Evolutionary conservation across 2,329 filamentous ascomycete species (phyloP), one percentile per base, ranked within the genome.

Genomic region (Beauveria caledonica): DNA sequence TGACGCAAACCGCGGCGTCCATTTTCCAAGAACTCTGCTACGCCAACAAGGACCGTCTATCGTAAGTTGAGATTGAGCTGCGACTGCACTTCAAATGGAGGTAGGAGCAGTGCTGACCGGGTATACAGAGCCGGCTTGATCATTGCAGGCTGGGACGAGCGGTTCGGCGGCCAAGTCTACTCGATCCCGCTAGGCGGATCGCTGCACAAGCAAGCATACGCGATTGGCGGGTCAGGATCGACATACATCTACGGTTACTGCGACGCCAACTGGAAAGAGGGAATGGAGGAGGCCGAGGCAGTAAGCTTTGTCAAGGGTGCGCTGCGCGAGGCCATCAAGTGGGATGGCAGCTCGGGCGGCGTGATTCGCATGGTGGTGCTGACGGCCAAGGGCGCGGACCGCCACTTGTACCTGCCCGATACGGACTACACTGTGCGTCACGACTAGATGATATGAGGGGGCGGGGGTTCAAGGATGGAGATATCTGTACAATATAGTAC

Each of bases 221-320:
- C 94, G 48, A 99, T 99, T 70, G 92, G 92, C 67, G 94, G 94
- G 50, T 97, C 93, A 21, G 94, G 94, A 46, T 97, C 93, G 68
- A 97, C 94, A 63, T 99, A 99, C 80, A 99, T 99, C 76, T 99
- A 97, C 80, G 94, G 94, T 68, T 97, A 96, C 82, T 97, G 92
- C 73, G 93, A 99, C 73, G 87, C 91, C 61, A 86, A 99, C 81
- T 99, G 94, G 94, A 86, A 82, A 74, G 94, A 97, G 77, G 86
- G 86, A 66, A 97, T 99, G 92, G 90, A 88, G 58, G 91, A 97
- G 80, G 82, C 85, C 60, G 92, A 96, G 64, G 94, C 94, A 1
- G 86, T 99, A 65, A 77, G 86, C 45, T 99, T 99, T 70, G 94
- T 99, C 73, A 97, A 96, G 79, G 88, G 86, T 52, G 87, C 94